Evolutionary conservation across 2,329 filamentous ascomycete genomes (phyloP).

Genomic region (Fusarium veterinarium): DNA sequence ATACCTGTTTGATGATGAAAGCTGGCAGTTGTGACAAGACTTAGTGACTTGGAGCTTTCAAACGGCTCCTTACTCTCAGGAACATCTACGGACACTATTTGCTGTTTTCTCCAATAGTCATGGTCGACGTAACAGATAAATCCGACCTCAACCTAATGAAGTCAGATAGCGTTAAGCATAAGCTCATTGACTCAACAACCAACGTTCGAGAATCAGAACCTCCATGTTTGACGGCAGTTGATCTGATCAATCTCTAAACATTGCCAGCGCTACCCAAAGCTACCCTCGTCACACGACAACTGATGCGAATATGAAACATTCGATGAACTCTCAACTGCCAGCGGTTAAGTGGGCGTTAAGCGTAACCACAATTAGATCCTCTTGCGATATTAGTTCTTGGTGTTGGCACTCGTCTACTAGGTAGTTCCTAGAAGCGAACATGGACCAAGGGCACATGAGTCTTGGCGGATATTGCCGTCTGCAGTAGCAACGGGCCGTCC

Average conservation of each 20-base stretch:
- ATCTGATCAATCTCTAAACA: not conserved
- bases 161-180: not conserved
- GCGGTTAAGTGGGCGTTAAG: not conserved
- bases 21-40: not conserved
- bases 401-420: not conserved
- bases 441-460: not conserved
- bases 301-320: not conserved
- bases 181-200: not conserved
- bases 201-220: not conserved
- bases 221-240: not conserved
- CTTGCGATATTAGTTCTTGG: not conserved
- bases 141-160: not conserved
- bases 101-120: not conserved
- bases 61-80: not conserved
- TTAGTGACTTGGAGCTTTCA: not conserved
- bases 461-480: conserved; percentile 23
- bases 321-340: not conserved
- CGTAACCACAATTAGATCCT: not conserved
- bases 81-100: not conserved
- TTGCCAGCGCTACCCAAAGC: not conserved
- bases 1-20: not conserved
- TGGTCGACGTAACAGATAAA: not conserved
- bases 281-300: not conserved
- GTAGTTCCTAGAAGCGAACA: not conserved
- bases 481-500: conserved; percentile 19